phyloP scores from a whole-genome alignment of 2,329 filamentous ascomycete species.

The Cladosporium sp. region DNA sequence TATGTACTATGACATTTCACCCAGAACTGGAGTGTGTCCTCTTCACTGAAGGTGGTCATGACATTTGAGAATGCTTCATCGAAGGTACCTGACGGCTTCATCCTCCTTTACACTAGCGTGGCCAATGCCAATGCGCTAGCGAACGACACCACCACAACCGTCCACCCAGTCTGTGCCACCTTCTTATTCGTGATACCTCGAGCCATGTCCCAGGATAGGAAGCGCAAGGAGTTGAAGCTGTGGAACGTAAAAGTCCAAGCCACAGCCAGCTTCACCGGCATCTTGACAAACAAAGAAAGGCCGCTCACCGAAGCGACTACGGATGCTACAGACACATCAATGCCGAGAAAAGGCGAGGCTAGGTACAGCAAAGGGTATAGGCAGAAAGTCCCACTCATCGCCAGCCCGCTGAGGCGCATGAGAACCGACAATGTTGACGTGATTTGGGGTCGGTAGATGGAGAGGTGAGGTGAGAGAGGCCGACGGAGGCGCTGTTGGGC shows the following conservation, averaged over 20 bases:
- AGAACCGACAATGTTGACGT: conserved; percentile 7
- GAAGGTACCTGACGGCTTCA: background rate
- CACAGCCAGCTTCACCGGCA: background rate
- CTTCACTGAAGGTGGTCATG: too few relatives aligned
- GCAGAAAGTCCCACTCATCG: conserved; percentile 3
- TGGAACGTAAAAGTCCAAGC: conserved; percentile 3
- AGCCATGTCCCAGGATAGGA: background rate
- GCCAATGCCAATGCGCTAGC: background rate
- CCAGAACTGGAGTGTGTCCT: too few relatives aligned
- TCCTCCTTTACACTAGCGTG: background rate
- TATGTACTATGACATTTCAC: too few relatives aligned
- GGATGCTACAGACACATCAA: background rate
- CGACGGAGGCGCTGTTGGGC: conserved; percentile 2
- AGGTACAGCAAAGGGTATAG: conserved; percentile 5
- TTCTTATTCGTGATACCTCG: background rate
- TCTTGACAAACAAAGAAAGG: background rate
- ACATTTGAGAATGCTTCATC: too few relatives aligned
- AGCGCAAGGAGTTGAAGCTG: background rate
- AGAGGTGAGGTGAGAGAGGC: conserved; percentile 2
- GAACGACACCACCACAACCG: background rate
- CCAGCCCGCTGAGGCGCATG: conserved; percentile 1
- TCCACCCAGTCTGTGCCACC: background rate
- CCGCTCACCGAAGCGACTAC: background rate
- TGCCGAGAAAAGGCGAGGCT: background rate
- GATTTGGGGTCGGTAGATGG: conserved; percentile 8